A percentile compares a stretch with the other conserved stretches of the same genome.
These are phyloP conservation scores for Backusella tarrabulga DNA, from an alignment of 192 early-diverging fungal species.

Conservation along the genomic window DNA sequence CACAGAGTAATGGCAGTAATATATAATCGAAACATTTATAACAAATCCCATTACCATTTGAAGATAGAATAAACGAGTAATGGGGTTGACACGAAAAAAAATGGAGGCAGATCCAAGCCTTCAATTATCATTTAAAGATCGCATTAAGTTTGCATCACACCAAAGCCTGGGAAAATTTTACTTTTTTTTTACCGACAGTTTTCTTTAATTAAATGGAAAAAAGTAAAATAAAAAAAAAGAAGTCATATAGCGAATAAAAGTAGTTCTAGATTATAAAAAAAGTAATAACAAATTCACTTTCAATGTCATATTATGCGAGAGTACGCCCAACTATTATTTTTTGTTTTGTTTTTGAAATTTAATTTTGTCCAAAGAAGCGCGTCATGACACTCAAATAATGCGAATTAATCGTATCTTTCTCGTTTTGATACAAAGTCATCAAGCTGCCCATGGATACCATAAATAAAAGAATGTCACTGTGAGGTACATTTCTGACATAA, in stretches of 20 bases:
- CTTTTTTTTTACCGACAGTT: too few species aligned
- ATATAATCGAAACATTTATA: neutral
- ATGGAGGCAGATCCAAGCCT: too few species aligned
- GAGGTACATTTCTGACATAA: conserved; percentile 56
- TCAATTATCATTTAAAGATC: neutral
- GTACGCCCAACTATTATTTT: neutral
- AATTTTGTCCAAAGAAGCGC: conserved; percentile 79
- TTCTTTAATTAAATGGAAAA: neutral
- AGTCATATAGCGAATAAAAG: neutral
- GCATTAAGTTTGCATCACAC: neutral
- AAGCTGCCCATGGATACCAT: conserved; percentile 70
- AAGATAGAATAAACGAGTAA: neutral
- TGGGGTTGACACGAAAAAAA: neutral
- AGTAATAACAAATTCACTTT: neutral
- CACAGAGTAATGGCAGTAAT: neutral
- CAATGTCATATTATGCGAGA: neutral
- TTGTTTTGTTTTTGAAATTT: conserved; percentile 5
- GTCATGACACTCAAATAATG: conserved; percentile 79
- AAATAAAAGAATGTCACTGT: conserved; percentile 74
- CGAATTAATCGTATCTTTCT: conserved; percentile 65
- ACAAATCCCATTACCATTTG: neutral
- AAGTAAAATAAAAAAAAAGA: neutral
- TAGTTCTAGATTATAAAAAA: neutral
- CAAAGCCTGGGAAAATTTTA: neutral
- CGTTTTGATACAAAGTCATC: conserved; percentile 83